Conservation (phyloP, 352 stramenopile genomes). For the Phytophthora pisi region DNA sequence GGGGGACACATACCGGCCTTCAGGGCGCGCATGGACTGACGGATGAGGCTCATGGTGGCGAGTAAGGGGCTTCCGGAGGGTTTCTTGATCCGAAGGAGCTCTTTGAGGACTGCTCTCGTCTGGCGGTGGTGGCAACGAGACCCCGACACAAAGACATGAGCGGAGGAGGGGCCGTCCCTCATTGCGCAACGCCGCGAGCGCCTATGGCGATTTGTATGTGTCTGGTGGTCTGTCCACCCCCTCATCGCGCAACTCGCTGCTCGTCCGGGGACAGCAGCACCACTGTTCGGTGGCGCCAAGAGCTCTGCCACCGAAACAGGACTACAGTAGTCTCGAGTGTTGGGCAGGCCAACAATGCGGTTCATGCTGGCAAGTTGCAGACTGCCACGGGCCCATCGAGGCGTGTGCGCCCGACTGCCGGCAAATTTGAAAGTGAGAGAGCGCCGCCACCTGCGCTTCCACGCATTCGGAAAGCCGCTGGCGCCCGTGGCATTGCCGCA, state of each 20-base stretch:
- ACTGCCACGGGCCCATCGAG: neutral
- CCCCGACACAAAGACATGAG: slow-evolving; percentile 37
- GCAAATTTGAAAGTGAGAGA: slow-evolving; percentile 34
- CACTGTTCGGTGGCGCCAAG: slow-evolving; percentile 2
- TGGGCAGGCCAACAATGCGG: neutral
- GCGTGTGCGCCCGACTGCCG: neutral
- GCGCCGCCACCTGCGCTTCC: neutral
- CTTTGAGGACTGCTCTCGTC: slow-evolving; percentile 42
- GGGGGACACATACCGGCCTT: slow-evolving; percentile 67
- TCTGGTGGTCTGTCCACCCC: slow-evolving; percentile 26
- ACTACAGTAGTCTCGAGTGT: no score
- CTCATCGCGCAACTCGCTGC: slow-evolving; percentile 16
- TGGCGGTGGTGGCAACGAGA: slow-evolving; percentile 28
- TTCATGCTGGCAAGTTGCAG: neutral
- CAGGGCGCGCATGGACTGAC: slow-evolving; percentile 77
- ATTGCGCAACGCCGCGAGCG: slow-evolving; percentile 7
- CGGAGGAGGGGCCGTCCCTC: slow-evolving; percentile 29
- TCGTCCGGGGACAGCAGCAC: slow-evolving; percentile 15
- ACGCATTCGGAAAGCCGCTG: neutral
- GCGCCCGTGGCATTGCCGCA: slow-evolving; percentile 11
- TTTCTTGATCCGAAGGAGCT: slow-evolving; percentile 39
- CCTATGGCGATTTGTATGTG: slow-evolving; percentile 11
- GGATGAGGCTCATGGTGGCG: slow-evolving; percentile 72
- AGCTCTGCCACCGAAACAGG: slow-evolving; percentile 18
- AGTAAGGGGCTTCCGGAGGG: slow-evolving; percentile 7